Conservation (phyloP, 2,329 filamentous ascomycete species). For the Sclerotiophoma versabilis region DNA sequence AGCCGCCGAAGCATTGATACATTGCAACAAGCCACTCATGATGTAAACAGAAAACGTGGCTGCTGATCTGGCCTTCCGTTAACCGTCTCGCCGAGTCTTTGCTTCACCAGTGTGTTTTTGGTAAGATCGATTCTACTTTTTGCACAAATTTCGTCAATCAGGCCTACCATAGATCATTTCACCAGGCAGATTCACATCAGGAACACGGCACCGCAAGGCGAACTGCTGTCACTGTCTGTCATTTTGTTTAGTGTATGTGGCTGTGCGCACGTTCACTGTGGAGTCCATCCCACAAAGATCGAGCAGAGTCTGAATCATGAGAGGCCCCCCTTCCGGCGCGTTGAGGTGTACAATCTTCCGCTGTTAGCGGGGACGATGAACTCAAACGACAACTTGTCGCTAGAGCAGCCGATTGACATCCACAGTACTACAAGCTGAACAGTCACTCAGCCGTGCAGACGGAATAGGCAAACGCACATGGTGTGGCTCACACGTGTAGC, state of each 20-base stretch:
- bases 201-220: conserved; percentile 24
- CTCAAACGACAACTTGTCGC: not conserved
- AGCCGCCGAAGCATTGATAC: conserved; percentile 1
- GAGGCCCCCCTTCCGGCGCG: conserved; percentile 3
- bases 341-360: not conserved
- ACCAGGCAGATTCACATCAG: conserved; percentile 30
- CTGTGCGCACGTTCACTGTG: conserved; percentile 32
- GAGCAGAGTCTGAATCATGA: conserved; percentile 12
- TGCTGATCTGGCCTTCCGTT: conserved; percentile 6
- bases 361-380: not conserved
- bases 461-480: conserved; percentile 25
- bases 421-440: conserved; percentile 32
- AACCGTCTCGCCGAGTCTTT: conserved; percentile 16
- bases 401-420: conserved; percentile 13
- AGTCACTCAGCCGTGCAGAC: conserved; percentile 28
- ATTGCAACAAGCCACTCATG: conserved; percentile 3
- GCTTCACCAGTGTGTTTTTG: conserved; percentile 26
- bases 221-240: conserved; percentile 28
- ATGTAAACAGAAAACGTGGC: not conserved
- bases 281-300: conserved; percentile 19
- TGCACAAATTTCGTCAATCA: conserved; percentile 18
- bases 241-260: conserved; percentile 40
- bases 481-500: conserved; percentile 30
- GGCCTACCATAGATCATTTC: conserved; percentile 21
- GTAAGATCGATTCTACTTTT: conserved; percentile 16